Evolutionary conservation across 2,329 filamentous ascomycete species (phyloP).

Genomic region (Endothia cerciana): DNA sequence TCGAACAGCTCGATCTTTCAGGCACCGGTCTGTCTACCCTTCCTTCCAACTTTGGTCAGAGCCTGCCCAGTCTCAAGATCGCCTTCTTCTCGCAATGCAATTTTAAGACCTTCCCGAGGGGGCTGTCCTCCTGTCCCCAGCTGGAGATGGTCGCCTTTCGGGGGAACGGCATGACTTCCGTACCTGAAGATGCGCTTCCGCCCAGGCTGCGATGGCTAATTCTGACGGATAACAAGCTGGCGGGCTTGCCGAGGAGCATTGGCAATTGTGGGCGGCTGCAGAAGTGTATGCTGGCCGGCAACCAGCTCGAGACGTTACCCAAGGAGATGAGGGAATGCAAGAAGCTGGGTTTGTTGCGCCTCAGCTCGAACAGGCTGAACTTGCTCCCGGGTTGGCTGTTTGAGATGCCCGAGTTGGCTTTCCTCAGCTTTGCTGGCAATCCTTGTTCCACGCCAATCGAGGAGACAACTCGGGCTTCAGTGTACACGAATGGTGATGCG

Average conservation of each 20-base stretch:
- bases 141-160: slow-evolving; percentile 57
- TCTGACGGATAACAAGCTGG: slow-evolving; percentile 50
- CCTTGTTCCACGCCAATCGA: slow-evolving; percentile 42
- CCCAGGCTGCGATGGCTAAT: slow-evolving; percentile 51
- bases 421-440: slow-evolving; percentile 53
- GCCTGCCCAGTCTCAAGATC: slow-evolving; percentile 48
- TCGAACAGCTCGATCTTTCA: slow-evolving; percentile 54
- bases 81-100: slow-evolving; percentile 52
- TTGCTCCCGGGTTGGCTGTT: slow-evolving; percentile 49
- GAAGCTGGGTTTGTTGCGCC: slow-evolving; percentile 47
- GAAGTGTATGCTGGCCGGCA: slow-evolving; percentile 55
- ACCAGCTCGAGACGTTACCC: slow-evolving; percentile 45
- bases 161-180: slow-evolving; percentile 47
- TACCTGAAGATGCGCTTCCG: slow-evolving; percentile 48
- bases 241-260: slow-evolving; percentile 45
- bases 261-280: slow-evolving; percentile 47
- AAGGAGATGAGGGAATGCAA: slow-evolving; percentile 47
- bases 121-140: slow-evolving; percentile 46
- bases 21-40: slow-evolving; percentile 47
- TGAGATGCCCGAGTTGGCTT: slow-evolving; percentile 48
- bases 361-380: slow-evolving; percentile 47
- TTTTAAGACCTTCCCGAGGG: slow-evolving; percentile 47
- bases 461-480: not conserved
- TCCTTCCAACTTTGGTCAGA: slow-evolving; percentile 42
- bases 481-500: not conserved